Evolutionary conservation across 2,329 filamentous ascomycete species (phyloP).

Genomic region (Ascomycota sp.): DNA sequence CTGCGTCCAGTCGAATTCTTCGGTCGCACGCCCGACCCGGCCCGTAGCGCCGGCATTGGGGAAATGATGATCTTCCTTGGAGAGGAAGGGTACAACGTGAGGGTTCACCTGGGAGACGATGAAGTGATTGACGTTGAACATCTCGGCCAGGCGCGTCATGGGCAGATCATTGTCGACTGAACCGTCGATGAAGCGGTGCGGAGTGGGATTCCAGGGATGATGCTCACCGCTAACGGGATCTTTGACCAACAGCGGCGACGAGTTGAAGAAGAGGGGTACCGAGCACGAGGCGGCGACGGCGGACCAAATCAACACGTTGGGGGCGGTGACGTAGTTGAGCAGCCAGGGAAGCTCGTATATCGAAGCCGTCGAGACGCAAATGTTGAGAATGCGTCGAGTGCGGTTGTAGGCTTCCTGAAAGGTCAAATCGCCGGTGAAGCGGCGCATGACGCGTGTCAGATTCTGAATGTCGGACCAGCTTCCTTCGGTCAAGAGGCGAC

Average conservation of each 20-base stretch:
- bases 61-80: constrained; percentile 44
- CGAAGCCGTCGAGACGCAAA: constrained; percentile 75
- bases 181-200: constrained; percentile 79
- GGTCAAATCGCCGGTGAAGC: constrained; percentile 68
- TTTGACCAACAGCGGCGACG: constrained; percentile 63
- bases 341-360: constrained; percentile 73
- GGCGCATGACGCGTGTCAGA: constrained; percentile 61
- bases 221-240: constrained; percentile 61
- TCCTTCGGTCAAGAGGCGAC: constrained; percentile 59
- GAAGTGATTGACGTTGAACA: constrained; percentile 98
- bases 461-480: constrained; percentile 72
- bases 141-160: constrained; percentile 72
- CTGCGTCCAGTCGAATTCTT: constrained; percentile 38
- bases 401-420: constrained; percentile 93
- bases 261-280: constrained; percentile 68
- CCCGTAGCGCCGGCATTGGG: constrained; percentile 12
- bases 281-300: constrained; percentile 93
- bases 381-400: constrained; percentile 81
- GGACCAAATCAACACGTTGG: constrained; percentile 91
- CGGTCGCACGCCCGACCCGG: constrained; percentile 6
- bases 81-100: constrained; percentile 72
- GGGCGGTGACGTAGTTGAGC: constrained; percentile 82
- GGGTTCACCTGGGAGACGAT: constrained; percentile 96
- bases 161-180: constrained; percentile 89
- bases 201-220: constrained; percentile 67